Percentiles rank a stretch among this genome's conserved stretches.
These are phyloP conservation scores for Exophiala bonariae DNA, from an alignment of 2,329 filamentous ascomycete species.

Conservation along the genomic window DNA sequence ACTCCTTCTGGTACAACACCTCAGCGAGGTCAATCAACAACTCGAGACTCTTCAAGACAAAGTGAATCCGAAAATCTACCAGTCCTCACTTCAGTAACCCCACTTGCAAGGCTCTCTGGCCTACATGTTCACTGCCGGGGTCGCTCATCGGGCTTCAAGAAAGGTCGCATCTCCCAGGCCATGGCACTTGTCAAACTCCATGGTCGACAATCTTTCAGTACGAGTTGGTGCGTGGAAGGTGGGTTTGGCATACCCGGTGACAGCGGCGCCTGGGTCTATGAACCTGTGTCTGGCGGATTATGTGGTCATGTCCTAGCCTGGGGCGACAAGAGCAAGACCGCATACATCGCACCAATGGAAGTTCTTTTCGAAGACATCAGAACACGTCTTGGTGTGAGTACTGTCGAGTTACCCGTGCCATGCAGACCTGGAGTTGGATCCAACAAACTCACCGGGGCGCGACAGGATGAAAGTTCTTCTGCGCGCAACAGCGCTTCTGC, in stretches of 20 bases:
- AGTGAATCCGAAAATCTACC: slow-evolving; percentile 1
- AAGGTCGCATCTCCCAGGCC: slow-evolving; percentile 72
- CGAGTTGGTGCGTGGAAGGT: slow-evolving; percentile 62
- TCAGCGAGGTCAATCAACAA: slow-evolving; percentile 33
- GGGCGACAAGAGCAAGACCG: slow-evolving; percentile 75
- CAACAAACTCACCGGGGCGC: background rate
- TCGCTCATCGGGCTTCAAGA: slow-evolving; percentile 80
- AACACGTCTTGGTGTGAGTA: slow-evolving; percentile 19
- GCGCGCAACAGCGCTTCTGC: background rate
- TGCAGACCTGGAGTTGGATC: background rate
- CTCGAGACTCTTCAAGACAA: slow-evolving; percentile 30
- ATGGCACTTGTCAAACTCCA: slow-evolving; percentile 86
- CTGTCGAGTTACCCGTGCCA: slow-evolving; percentile 22
- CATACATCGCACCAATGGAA: slow-evolving; percentile 96
- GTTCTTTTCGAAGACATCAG: slow-evolving; percentile 78
- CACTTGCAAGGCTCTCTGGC: slow-evolving; percentile 65
- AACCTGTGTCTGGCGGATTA: slow-evolving; percentile 73
- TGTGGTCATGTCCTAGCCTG: slow-evolving; percentile 90
- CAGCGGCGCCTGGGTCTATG: slow-evolving; percentile 89
- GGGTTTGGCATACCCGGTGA: slow-evolving; percentile 71
- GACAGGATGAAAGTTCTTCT: slow-evolving; percentile 10
- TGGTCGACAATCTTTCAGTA: slow-evolving; percentile 76
- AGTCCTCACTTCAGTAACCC: slow-evolving; percentile 52
- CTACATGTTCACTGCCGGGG: slow-evolving; percentile 84
- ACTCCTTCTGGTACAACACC: slow-evolving; percentile 35